Evolutionary conservation across 2,329 filamentous ascomycete genomes (phyloP), one percentile per base, ranked within the genome.

Genomic region (Cercospora sp.): DNA sequence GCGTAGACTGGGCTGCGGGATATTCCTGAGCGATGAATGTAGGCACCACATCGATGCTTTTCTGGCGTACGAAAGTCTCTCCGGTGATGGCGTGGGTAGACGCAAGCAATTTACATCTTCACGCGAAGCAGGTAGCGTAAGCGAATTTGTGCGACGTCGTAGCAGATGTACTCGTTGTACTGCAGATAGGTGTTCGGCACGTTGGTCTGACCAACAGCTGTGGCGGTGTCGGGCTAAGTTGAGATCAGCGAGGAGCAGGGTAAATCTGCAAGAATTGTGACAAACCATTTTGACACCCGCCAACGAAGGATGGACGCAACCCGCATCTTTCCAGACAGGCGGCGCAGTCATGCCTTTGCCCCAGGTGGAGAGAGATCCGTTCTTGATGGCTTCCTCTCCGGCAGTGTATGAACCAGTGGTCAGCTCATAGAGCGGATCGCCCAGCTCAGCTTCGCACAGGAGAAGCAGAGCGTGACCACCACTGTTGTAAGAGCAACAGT

Each of bases 361-460:
- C 80, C 87, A 89, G 0, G 92, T 96, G 2, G 90, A 88, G 48
- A 87, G 80, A 75, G 87, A 85, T 16, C 89, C 88, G 1, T 85
- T 80, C 2, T 81, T 77, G 69, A 87, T 87, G 0, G 90, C 91
- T 45, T 85, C 83, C 5, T 88, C 83, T 0, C 85, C 90, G 0
- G 93, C 93, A 7, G 82, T 79, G 75, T 87, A 92, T 20, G 86
- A 86, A 1, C 87, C 78, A 12, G 81, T 0, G 0, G 80, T 82
- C 2, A 94, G 83, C 73, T 89, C 84, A 67, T 90, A 86, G 82
- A 94, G 89, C 0, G 92, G 92, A 36, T 89, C 80, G 5, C 93
- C 93, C 2, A 97, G 85, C 79, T 93, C 90, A 3, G 91, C 92
- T 75, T 97, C 93, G 74, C 93, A 96, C 1, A 97, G 88, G 18